phyloP scores from a whole-genome alignment of 768 basidiomycete species.

The Tubosaeta brunneosetosa region DNA sequence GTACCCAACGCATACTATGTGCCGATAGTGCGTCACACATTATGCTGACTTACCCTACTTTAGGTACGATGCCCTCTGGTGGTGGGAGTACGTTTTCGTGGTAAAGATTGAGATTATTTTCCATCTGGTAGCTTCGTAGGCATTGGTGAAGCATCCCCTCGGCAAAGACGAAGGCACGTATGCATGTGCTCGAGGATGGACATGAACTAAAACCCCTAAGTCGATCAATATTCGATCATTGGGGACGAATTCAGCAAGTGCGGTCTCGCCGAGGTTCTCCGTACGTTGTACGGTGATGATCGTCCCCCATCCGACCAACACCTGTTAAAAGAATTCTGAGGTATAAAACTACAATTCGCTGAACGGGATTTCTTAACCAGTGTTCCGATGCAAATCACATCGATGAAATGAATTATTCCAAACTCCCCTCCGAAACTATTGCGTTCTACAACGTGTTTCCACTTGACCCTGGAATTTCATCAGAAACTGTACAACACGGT shows the following conservation, averaged over 20 bases:
- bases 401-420: slow-evolving; percentile 40
- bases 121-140: slow-evolving; percentile 40
- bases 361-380: slow-evolving; percentile 1
- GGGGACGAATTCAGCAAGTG: slow-evolving; percentile 11
- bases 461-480: slow-evolving; percentile 35
- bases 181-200: slow-evolving; percentile 51
- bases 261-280: slow-evolving; percentile 34
- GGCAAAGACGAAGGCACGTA: slow-evolving; percentile 45
- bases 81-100: slow-evolving; percentile 41
- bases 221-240: background rate
- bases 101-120: background rate
- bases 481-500: slow-evolving; percentile 37
- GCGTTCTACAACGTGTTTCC: slow-evolving; percentile 43
- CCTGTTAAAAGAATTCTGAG: slow-evolving; percentile 48
- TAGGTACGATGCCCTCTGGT: slow-evolving; percentile 51
- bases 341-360: slow-evolving; percentile 27
- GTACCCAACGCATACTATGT: slow-evolving; percentile 28
- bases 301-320: background rate
- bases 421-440: slow-evolving; percentile 43
- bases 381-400: slow-evolving; percentile 10
- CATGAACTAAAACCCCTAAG: slow-evolving; percentile 28
- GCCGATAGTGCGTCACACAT: slow-evolving; percentile 41
- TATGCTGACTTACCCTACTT: background rate
- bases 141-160: slow-evolving; percentile 50
- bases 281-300: slow-evolving; percentile 43